Conservation (phyloP, 225 moss, liverwort and hornwort species). For the Sphagnum tenellum region DNA sequence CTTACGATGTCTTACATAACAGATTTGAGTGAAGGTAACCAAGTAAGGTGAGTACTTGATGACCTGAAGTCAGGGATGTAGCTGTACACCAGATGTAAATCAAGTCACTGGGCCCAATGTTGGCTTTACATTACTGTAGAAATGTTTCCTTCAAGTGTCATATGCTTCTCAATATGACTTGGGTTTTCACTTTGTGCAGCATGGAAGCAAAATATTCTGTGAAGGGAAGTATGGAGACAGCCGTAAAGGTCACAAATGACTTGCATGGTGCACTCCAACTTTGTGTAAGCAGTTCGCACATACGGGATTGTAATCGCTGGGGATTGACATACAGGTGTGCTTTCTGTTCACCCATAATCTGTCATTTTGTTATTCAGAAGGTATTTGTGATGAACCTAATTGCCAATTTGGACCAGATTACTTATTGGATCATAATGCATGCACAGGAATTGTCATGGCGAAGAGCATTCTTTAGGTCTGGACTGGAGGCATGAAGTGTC, state of each 20-base stretch:
- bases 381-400: background rate
- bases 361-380: background rate
- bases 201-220: slow-evolving; percentile 57
- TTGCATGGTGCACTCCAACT: slow-evolving; percentile 28
- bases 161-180: background rate
- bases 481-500: slow-evolving; percentile 71
- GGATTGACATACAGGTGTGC: slow-evolving; percentile 51
- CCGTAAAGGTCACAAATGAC: slow-evolving; percentile 44
- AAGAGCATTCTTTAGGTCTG: slow-evolving; percentile 39
- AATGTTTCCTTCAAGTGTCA: too few relatives aligned
- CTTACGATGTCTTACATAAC: slow-evolving; percentile 35
- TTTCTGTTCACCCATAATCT: background rate
- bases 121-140: too few relatives aligned
- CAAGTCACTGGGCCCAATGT: too few relatives aligned
- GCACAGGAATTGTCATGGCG: slow-evolving; percentile 37
- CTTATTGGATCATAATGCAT: background rate
- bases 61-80: too few relatives aligned
- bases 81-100: too few relatives aligned
- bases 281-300: slow-evolving; percentile 31
- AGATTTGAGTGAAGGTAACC: slow-evolving; percentile 29
- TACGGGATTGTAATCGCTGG: slow-evolving; percentile 37
- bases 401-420: background rate
- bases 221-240: slow-evolving; percentile 39
- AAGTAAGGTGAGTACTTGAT: slow-evolving; percentile 31
- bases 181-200: slow-evolving; percentile 19